These are phyloP conservation scores for Cladosporium oxysporum DNA, from an alignment of 2,329 filamentous ascomycete species.

Conservation along the genomic window DNA sequence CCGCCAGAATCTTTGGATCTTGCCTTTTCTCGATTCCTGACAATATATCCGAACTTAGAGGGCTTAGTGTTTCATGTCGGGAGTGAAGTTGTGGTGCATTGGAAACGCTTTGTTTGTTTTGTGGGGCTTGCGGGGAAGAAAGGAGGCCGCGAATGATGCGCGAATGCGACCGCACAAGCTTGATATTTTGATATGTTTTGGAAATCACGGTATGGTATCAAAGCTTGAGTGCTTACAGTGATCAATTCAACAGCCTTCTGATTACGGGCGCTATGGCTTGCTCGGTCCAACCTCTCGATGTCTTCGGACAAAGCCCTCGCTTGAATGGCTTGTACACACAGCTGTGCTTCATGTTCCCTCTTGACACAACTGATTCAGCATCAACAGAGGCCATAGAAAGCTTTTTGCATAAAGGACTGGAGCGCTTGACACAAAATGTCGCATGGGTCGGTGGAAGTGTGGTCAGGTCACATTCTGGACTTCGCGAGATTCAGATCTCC, in stretches of 20 bases:
- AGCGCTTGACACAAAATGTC: not conserved
- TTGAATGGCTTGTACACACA: constrained; percentile 19
- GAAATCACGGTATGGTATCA: not conserved
- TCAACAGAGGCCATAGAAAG: not conserved
- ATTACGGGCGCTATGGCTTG: not conserved
- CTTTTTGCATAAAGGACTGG: not conserved
- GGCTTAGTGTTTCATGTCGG: constrained; percentile 2
- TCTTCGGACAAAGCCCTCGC: constrained; percentile 18
- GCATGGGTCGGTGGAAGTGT: not conserved
- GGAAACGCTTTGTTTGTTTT: constrained; percentile 16
- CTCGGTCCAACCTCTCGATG: constrained; percentile 11
- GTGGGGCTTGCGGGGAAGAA: constrained; percentile 4
- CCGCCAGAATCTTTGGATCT: not conserved
- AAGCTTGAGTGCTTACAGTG: not conserved
- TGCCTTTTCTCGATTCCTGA: not conserved
- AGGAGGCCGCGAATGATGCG: not conserved
- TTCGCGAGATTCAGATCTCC: not conserved
- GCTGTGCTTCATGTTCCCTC: constrained; percentile 17
- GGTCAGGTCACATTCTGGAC: not conserved
- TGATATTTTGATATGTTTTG: no score
- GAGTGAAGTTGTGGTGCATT: constrained; percentile 4
- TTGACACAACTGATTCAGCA: not conserved
- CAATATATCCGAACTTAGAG: not conserved
- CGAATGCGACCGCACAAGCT: no score
- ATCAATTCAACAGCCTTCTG: not conserved